These are phyloP conservation scores for Ogataea haglerorum DNA, from an alignment of 805 yeast species.

Conservation along the genomic window DNA sequence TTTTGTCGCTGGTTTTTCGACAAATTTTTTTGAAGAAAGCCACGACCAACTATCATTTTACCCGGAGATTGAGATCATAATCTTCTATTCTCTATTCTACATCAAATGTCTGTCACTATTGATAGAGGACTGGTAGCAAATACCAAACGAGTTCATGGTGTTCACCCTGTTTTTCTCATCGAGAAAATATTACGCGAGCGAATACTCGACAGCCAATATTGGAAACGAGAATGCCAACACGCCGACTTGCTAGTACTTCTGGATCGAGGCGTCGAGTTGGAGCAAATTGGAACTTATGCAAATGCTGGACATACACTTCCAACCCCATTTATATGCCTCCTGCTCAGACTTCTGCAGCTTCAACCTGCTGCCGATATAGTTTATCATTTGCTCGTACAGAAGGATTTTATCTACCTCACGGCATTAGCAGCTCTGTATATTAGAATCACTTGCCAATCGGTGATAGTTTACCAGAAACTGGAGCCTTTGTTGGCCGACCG, in stretches of 20 bases:
- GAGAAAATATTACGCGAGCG: slow-evolving; percentile 59
- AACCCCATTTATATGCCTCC: slow-evolving; percentile 68
- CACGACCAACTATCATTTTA: slow-evolving; percentile 5
- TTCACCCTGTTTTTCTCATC: slow-evolving; percentile 47
- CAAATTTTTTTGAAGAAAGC: slow-evolving; percentile 12
- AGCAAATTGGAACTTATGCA: slow-evolving; percentile 46
- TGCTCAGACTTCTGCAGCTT: slow-evolving; percentile 73
- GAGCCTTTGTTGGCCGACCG: slow-evolving; percentile 62
- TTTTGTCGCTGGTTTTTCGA: slow-evolving; percentile 14
- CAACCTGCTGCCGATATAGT: slow-evolving; percentile 63
- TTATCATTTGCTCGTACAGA: slow-evolving; percentile 51
- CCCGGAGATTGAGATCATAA: slow-evolving; percentile 7
- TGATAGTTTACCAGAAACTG: slow-evolving; percentile 45
- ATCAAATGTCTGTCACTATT: slow-evolving; percentile 19
- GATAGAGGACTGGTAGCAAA: slow-evolving; percentile 35
- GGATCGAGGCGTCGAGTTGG: slow-evolving; percentile 41
- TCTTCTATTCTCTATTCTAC: not conserved
- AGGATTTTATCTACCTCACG: slow-evolving; percentile 73
- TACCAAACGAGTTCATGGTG: slow-evolving; percentile 37
- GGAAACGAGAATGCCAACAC: slow-evolving; percentile 54
- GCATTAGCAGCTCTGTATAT: slow-evolving; percentile 67
- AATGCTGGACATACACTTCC: slow-evolving; percentile 50
- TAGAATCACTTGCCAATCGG: slow-evolving; percentile 44
- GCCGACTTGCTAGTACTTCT: slow-evolving; percentile 41
- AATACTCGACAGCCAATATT: slow-evolving; percentile 53